phyloP scores from a whole-genome alignment of 768 basidiomycete genomes.

The Hydnomerulius pinastri region DNA sequence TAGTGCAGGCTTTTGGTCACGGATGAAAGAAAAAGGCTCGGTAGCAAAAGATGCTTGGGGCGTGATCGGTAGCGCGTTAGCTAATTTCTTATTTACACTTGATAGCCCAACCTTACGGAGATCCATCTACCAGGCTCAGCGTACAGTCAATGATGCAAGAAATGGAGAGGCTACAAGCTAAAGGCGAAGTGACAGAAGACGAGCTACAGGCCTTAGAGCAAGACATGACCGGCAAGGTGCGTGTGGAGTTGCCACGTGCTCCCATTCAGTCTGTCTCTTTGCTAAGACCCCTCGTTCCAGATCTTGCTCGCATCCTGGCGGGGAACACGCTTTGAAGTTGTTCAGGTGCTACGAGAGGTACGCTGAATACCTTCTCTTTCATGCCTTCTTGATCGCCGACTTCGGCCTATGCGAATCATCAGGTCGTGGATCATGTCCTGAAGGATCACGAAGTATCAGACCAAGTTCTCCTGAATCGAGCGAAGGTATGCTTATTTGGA shows the following conservation, averaged over 20 bases:
- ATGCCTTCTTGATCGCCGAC: constrained; percentile 5
- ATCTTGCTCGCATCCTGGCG: constrained; percentile 98
- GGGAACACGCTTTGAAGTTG: constrained; percentile 93
- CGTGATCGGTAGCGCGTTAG: constrained; percentile 93
- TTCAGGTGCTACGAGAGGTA: constrained; percentile 82
- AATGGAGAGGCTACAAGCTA: constrained; percentile 87
- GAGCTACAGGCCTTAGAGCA: constrained; percentile 84
- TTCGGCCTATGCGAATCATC: constrained; percentile 2
- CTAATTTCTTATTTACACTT: constrained; percentile 17
- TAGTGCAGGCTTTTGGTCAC: constrained; percentile 89
- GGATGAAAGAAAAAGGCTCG: constrained; percentile 91
- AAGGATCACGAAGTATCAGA: constrained; percentile 79
- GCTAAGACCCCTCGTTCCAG: constrained; percentile 33
- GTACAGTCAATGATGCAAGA: constrained; percentile 50
- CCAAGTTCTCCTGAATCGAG: constrained; percentile 71
- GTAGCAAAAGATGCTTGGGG: constrained; percentile 97
- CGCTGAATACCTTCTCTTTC: neutral
- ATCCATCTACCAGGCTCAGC: constrained; percentile 36
- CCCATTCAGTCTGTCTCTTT: neutral
- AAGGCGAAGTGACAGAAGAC: constrained; percentile 87
- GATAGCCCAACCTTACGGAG: constrained; percentile 65
- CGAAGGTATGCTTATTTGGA: constrained; percentile 58
- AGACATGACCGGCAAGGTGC: constrained; percentile 89
- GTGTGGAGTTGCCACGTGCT: constrained; percentile 1
- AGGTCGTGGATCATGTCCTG: constrained; percentile 84